Percentiles rank a stretch among this genome's conserved stretches.
Evolutionary conservation across 2,329 filamentous ascomycete genomes (phyloP).

Genomic region (Sclerotiophoma versabilis): DNA sequence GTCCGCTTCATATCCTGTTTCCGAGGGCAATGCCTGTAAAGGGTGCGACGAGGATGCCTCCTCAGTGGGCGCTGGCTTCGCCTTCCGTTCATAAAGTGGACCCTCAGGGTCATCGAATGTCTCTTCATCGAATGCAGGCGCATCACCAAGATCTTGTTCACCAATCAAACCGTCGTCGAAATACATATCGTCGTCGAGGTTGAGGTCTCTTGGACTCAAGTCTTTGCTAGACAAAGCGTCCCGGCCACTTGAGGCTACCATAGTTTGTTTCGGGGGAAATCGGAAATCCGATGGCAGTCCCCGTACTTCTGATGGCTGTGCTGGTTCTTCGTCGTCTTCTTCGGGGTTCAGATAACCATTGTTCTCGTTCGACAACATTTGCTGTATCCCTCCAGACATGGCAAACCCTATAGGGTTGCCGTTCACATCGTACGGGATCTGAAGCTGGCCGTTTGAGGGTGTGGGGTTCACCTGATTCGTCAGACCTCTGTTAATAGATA

Average conservation of each 20-base stretch:
- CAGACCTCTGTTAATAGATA: slow-evolving; percentile 31
- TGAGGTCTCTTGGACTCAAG: slow-evolving; percentile 15
- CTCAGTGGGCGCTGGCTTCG: slow-evolving; percentile 31
- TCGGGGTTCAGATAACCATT: slow-evolving; percentile 6
- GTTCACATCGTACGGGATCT: slow-evolving; percentile 39
- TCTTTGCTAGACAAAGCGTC: slow-evolving; percentile 13
- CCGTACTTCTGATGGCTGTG: slow-evolving; percentile 19
- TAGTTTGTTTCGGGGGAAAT: neutral
- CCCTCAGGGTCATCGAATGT: slow-evolving; percentile 68
- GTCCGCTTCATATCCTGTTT: slow-evolving; percentile 43
- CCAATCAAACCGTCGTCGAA: slow-evolving; percentile 71
- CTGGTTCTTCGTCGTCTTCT: slow-evolving; percentile 16
- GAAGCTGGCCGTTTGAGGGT: slow-evolving; percentile 31
- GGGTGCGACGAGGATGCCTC: slow-evolving; percentile 27
- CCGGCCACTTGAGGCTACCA: neutral
- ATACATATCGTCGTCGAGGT: slow-evolving; percentile 66
- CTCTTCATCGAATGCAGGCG: slow-evolving; percentile 72
- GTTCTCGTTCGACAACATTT: slow-evolving; percentile 9
- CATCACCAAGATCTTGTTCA: slow-evolving; percentile 59
- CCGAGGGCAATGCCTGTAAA: slow-evolving; percentile 23
- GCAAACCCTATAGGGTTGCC: slow-evolving; percentile 46
- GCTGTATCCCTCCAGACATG: slow-evolving; percentile 35
- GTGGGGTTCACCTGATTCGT: slow-evolving; percentile 32
- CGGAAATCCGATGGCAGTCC: neutral
- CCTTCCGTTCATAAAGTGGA: slow-evolving; percentile 58